Evolutionary conservation across 495 filamentous ascomycete species (phyloP).

Genomic region (Hyaloscypha finlandica): DNA sequence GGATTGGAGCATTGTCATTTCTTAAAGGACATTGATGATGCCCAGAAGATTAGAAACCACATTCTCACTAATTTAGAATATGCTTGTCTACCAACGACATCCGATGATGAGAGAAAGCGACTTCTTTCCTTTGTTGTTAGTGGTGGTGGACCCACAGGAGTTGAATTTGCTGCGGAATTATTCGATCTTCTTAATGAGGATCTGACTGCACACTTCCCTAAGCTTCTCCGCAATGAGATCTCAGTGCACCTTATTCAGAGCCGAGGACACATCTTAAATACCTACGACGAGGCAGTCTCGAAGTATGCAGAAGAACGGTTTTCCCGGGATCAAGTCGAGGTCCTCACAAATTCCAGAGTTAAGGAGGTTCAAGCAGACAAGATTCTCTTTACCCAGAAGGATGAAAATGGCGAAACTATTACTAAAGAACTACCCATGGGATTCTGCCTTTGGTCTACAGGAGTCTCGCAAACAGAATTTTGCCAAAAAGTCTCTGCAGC

Average conservation of each 20-base stretch:
- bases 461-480: conserved; percentile 85
- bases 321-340: conserved; percentile 83
- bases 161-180: conserved; percentile 96
- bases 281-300: conserved; percentile 93
- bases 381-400: conserved; percentile 85
- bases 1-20: conserved; percentile 94
- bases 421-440: conserved; percentile 94
- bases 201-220: conserved; percentile 77
- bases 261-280: conserved; percentile 92
- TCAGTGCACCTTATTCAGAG: conserved; percentile 97
- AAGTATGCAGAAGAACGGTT: conserved; percentile 92
- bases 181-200: conserved; percentile 98
- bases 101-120: conserved; percentile 83
- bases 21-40: conserved; percentile 91
- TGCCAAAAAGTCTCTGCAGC: conserved; percentile 70
- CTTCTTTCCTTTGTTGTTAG: conserved; percentile 92
- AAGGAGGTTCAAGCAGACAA: conserved; percentile 81
- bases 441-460: conserved; percentile 98
- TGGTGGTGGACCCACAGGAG: conserved; percentile 95
- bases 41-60: conserved; percentile 81
- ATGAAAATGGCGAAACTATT: conserved; percentile 67
- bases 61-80: conserved; percentile 91
- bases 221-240: conserved; percentile 90
- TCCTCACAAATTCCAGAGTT: conserved; percentile 89
- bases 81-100: conserved; percentile 90